phyloP scores from a whole-genome alignment of 352 stramenopile genomes.

The Phytophthora hibernalis region DNA sequence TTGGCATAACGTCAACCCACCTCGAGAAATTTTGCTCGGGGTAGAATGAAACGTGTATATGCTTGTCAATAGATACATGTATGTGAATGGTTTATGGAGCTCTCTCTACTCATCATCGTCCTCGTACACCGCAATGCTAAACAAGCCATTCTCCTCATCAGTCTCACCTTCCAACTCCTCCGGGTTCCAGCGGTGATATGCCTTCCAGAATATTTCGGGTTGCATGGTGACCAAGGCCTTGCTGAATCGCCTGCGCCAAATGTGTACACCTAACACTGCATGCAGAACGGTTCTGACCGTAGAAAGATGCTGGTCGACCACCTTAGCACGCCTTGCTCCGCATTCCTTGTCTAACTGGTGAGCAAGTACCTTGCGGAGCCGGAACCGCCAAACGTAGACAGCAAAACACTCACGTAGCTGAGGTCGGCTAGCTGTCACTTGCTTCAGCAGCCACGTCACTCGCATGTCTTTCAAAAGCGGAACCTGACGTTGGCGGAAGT shows the following conservation, averaged over 20 bases:
- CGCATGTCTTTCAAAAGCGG: slow-evolving; percentile 11
- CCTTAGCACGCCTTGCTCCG: background rate
- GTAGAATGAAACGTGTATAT: background rate
- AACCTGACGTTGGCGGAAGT: background rate
- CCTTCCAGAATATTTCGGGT: slow-evolving; percentile 32
- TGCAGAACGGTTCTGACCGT: slow-evolving; percentile 17
- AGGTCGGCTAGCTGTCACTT: background rate
- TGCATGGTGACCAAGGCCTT: background rate
- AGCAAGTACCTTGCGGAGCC: slow-evolving; percentile 17
- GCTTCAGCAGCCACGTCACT: slow-evolving; percentile 5
- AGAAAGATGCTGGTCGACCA: slow-evolving; percentile 1
- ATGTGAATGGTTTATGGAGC: background rate
- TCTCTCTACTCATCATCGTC: slow-evolving; percentile 14
- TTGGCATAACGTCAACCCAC: too few species aligned
- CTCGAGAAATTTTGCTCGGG: too few species aligned
- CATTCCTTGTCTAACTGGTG: slow-evolving; percentile 1
- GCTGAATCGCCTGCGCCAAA: slow-evolving; percentile 28
- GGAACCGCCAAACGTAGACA: slow-evolving; percentile 21
- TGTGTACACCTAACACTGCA: background rate
- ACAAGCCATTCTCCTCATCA: slow-evolving; percentile 25
- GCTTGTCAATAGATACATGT: background rate
- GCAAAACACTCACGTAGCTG: slow-evolving; percentile 7
- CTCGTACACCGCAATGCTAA: slow-evolving; percentile 16
- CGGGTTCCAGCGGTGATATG: slow-evolving; percentile 25
- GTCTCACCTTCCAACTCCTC: slow-evolving; percentile 15